Evolutionary conservation across 306 rosid genomes (phyloP).

Genomic region (Spatholobus suberectus): DNA sequence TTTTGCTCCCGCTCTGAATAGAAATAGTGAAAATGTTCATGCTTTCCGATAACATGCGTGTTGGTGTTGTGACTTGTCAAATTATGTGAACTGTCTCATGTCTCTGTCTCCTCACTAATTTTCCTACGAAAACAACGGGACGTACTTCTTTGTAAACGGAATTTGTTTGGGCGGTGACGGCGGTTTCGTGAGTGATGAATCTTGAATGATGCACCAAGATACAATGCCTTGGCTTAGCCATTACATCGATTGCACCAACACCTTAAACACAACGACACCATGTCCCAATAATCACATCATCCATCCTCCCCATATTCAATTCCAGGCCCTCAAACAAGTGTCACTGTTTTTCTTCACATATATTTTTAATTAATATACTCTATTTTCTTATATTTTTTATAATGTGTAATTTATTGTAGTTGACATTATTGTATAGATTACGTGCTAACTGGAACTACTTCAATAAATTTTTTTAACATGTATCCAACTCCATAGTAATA

Average conservation of each 20-base stretch:
- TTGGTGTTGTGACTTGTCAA: neutral
- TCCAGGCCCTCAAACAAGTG: neutral
- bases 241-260: neutral
- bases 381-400: too few species aligned
- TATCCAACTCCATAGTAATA: too few species aligned
- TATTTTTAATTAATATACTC: neutral
- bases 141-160: neutral
- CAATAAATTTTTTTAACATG: too few species aligned
- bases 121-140: neutral
- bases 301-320: neutral
- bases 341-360: neutral
- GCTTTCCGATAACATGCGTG: neutral
- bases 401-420: too few species aligned
- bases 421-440: neutral
- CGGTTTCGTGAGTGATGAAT: neutral
- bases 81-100: neutral
- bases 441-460: too few species aligned
- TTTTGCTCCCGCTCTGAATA: neutral
- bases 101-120: neutral
- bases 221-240: neutral
- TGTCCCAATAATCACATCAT: neutral
- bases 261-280: neutral
- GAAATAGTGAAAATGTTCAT: neutral
- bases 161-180: slow-evolving; percentile 11
- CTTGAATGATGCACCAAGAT: neutral